These are phyloP conservation scores for Beauveria varroae DNA, from an alignment of 2,329 filamentous ascomycete species.

Conservation along the genomic window DNA sequence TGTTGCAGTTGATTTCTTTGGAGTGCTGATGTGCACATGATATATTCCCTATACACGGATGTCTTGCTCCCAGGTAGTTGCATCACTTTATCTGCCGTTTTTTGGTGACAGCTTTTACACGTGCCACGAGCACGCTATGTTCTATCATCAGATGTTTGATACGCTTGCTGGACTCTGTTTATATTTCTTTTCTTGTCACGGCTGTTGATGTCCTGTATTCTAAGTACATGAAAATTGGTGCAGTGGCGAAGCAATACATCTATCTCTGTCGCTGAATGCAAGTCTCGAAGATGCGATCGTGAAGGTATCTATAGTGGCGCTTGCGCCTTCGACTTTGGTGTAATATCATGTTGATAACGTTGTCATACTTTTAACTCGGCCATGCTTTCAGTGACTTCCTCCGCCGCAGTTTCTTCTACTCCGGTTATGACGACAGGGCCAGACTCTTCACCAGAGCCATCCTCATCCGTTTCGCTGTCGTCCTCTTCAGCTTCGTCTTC, in stretches of 20 bases:
- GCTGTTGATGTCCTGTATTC: slow-evolving; percentile 29
- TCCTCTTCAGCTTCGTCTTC: slow-evolving; percentile 21
- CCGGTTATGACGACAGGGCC: slow-evolving; percentile 18
- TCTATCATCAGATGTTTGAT: slow-evolving; percentile 25
- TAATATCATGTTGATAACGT: neutral
- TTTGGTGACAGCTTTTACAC: slow-evolving; percentile 20
- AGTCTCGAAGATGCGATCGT: neutral
- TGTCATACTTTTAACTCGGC: slow-evolving; percentile 21
- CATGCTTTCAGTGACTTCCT: slow-evolving; percentile 21
- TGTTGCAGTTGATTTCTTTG: slow-evolving; percentile 12
- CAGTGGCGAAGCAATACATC: slow-evolving; percentile 1
- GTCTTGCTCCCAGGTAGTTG: slow-evolving; percentile 12
- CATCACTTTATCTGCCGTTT: slow-evolving; percentile 5
- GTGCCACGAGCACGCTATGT: slow-evolving; percentile 29
- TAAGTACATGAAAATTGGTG: slow-evolving; percentile 21
- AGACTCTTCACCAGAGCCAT: slow-evolving; percentile 17
- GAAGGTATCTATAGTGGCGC: neutral
- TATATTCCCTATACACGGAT: slow-evolving; percentile 12
- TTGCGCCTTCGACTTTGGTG: neutral
- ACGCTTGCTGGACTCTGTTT: slow-evolving; percentile 24
- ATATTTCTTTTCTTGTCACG: slow-evolving; percentile 19
- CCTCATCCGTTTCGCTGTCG: slow-evolving; percentile 17
- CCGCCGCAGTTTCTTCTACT: slow-evolving; percentile 11
- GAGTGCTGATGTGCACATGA: slow-evolving; percentile 12
- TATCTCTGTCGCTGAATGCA: slow-evolving; percentile 3